A percentile compares a stretch with the other conserved stretches of the same genome.
phyloP scores from a whole-genome alignment of 352 stramenopile species.

The Pythium rhizo-oryzae region DNA sequence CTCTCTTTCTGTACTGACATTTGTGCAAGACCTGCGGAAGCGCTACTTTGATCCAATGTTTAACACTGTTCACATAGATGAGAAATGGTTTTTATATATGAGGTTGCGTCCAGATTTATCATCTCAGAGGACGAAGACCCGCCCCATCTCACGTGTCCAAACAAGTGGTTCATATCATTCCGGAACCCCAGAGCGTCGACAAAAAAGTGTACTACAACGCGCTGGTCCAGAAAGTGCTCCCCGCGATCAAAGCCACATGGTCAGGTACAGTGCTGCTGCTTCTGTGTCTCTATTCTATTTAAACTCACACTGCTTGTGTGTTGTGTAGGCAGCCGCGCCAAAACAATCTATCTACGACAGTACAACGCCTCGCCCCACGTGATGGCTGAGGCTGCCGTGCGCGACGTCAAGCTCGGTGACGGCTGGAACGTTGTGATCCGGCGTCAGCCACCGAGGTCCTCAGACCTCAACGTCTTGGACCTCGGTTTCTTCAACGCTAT shows the following conservation, averaged over 20 bases:
- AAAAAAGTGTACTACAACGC: constrained; percentile 7
- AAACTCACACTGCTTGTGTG: neutral
- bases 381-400: neutral
- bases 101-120: constrained; percentile 17
- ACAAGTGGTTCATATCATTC: constrained; percentile 33
- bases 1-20: neutral
- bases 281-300: neutral
- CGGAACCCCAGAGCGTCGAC: constrained; percentile 4
- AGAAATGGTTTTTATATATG: constrained; percentile 37
- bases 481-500: constrained; percentile 28
- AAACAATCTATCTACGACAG: constrained; percentile 5
- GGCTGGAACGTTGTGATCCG: neutral
- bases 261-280: constrained; percentile 6
- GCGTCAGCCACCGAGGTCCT: constrained; percentile 22
- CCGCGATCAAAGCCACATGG: constrained; percentile 10
- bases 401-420: neutral
- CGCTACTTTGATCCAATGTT: constrained; percentile 26
- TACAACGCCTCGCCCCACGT: constrained; percentile 12
- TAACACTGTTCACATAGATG: constrained; percentile 27
- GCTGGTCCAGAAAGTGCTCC: constrained; percentile 4
- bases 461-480: constrained; percentile 28
- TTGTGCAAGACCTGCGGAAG: neutral
- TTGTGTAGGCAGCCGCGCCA: neutral
- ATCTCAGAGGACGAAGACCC: constrained; percentile 18
- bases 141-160: constrained; percentile 8